Base-by-base conservation (phyloP, 2,329 filamentous ascomycete genomes). In the Chrysoporthe austroafricana region DNA sequence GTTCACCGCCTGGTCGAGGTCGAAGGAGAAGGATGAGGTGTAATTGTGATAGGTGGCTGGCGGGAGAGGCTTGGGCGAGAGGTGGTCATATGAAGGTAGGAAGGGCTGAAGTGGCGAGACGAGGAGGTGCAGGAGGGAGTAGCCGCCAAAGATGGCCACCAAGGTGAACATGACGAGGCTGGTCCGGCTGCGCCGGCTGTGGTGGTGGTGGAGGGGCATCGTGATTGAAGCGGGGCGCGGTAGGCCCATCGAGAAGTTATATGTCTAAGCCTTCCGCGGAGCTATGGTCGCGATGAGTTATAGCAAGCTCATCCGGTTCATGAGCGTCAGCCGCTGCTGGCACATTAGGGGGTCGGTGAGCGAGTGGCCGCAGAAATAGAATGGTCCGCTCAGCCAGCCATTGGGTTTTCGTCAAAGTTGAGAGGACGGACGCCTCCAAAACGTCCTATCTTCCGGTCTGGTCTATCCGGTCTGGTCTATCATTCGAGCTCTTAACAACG, bases 11-110 rank as follows among this genome's bases (percentile, higher is more conserved):
- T 70, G 70, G 67, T 77, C 72, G 48, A 78, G 74, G 70, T 84
- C 80, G 74, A 84, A 84, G 62, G 81, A 83, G 72, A 74, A 83
- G 32, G 72, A 68, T 46, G 77, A 79, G 26, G 67, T 57, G 72
- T 78, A 79, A 34, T 69, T 69, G 39, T 69, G 62, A 54, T 69
- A 69, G 21, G 50, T 21, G 13, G 65, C 54, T 14, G 68, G 65
- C 34, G 66, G 58, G 4, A 21, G 16, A 9, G 48, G n/a, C 6
- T 36, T 18, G 7, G 59, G 26, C 16, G 21, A n/a, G 26, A 43
- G 14, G 6, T 50, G 7, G 18, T 57, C 14, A 36, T 39, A 64
- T 18, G 21, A 32, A n/a, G 65, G 32, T 2, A 63, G 5, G 8
- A 66, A 39, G 46, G 62, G 54, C 26, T 62, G 58, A 6, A 65